Evolutionary conservation across 345 rosid species (phyloP), one percentile per base, ranked within the genome.

Genomic region (Acer negundo): DNA sequence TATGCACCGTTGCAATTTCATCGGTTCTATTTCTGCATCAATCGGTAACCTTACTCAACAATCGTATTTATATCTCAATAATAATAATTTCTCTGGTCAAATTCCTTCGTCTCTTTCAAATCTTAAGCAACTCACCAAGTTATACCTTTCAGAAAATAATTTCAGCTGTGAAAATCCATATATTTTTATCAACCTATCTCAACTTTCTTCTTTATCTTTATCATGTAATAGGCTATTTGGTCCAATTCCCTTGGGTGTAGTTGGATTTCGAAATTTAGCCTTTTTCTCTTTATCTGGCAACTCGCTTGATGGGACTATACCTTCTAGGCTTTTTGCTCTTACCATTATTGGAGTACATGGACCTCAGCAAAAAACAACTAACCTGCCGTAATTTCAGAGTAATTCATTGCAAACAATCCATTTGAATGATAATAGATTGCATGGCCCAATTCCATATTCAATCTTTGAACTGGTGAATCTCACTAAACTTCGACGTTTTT

Each of bases 111-210:
- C 73, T 0, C 15, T 77, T 17, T 56, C 69, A 3, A 77, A 74
- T 16, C 49, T 72, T 2, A 8, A 62, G 20, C 40, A 66, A 15
- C 77, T 13, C 56, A 5, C 13, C 9, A 12, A 5, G 3, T 61
- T 65, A 16, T 56, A 35, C 20, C 42, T 68, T 22, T 1, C 3
- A 0, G 0, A 4, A 0, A 79, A 75, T 47, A 66, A 53, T 42
- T 59, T 88, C 13, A 46, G 3, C 2, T 86, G 91, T 55, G 23
- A 23, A 10, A 17, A 78, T 23, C 86, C 83, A 6, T 61, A 74
- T 0, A 63, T 72, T n/a, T 28, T 67, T 19, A 53, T 13, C n/a
- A 63, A 63, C 19, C 67, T 63, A 24, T 13, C 38, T 13, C n/a
- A 26, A 5, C 42, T 63, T 3, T 13, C 3, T 28, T 4, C 2